Base-by-base conservation (phyloP, 805 yeast species). In the Zygosaccharomyces rouxii region DNA sequence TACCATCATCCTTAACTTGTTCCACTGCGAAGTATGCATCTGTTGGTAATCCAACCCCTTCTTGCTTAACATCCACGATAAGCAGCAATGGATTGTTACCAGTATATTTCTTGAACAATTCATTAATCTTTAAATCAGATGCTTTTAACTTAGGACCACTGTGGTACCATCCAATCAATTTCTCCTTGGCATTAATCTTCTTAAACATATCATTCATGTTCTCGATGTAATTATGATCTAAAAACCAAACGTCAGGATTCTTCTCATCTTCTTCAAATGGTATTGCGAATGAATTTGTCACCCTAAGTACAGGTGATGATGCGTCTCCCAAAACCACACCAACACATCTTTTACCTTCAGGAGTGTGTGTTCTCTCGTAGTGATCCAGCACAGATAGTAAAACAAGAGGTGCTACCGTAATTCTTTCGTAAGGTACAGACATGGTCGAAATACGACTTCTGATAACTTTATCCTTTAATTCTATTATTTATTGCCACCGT, bases 151-250 rank as follows among this genome's bases (percentile, higher is more conserved):
- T 89, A 16, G 98, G 97, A 4, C 99, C 99, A 7, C 96, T 84
- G 69, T 94, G 99, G 67, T 94, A 94, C 99, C 99, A 94, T n/a
- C 99, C 99, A 64, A 94, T 83, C 42, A 94, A 76, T 66, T 82
- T 87, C 68, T 94, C 99, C 71, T 88, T 90, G 16, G 99, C 99
- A 71, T 90, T 95, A 67, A 94, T 90, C 68, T 95, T 94, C 66
- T 87, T 89, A 72, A 89, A 92, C 99, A 94, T 94, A 57, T 89
- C 97, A 55, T 89, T 84, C 99, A 94, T 94, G 47, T 86, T 80
- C 64, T 92, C 98, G 51, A 94, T 88, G 67, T 84, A 94, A 67
- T 94, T 92, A 71, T 94, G 99, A 66, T 94, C 99, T 60, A 94
- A 73, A 64, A 94, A 94, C 98, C 98, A 94, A 40, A 95, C 97